Evolutionary conservation across 2,329 filamentous ascomycete species (phyloP), one percentile per base, ranked within the genome.

Genomic region (Alternaria sp.): DNA sequence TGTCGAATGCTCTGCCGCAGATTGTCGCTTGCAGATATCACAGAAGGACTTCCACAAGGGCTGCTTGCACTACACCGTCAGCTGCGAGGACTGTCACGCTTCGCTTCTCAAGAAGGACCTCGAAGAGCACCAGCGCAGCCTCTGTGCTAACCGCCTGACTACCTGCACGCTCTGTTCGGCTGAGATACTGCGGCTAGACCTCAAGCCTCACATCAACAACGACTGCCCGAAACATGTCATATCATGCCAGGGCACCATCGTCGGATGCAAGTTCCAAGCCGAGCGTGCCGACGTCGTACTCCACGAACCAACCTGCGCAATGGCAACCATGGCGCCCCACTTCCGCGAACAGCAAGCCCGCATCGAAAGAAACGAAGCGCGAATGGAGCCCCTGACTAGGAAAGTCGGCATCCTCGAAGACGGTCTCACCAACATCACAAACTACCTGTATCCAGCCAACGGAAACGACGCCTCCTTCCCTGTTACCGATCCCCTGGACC

Each of bases 31-130:
- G 64, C 80, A 82, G 53, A 83, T 86, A n/a, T 82, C 82, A 46
- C 84, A 86, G 70, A 89, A 86, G 74, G 84, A 89, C 72, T 76
- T 84, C 44, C 79, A 83, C 44, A 78, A 82, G 61, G 84, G 82
- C 23, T 89, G 87, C 72, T 78, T 87, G 68, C 87, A 89, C 74
- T 82, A 79, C 59, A 79, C 82, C 9, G 81, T 85, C 47, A 82
- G 77, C 65, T 89, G 87, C 68, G 78, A 85, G 14, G 79, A 83
- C 58, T 89, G 87, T 66, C 81, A 82, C 28, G 81, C 83, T 54
- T 80, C 82, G 33, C 79, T 89, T 69, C 84, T 86, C 77, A 84
- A 87, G 72, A 83, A 82, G 61, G 83, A 88, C 59, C 81, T 87
- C 28, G 84, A 87, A 76, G 77, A 80, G 44, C 76, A 80, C 45